A percentile compares a stretch with the other conserved stretches of the same genome.
Conservation (phyloP, 2,329 filamentous ascomycete species). For the Colletotrichum orchidophilum region DNA sequence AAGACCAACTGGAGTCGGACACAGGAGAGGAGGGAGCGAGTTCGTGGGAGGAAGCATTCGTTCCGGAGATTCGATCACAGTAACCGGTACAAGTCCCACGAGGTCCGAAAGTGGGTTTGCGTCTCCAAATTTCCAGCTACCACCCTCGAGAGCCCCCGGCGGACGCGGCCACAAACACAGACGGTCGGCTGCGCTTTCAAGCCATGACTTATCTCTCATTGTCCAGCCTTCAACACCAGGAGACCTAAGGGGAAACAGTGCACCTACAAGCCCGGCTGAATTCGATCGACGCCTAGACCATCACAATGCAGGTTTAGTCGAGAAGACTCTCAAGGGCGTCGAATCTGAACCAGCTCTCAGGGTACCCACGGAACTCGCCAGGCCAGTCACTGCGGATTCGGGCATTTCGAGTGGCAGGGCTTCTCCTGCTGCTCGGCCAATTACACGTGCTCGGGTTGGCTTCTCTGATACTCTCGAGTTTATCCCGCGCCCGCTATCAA, state of each 20-base stretch:
- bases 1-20: slow-evolving; percentile 72
- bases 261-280: slow-evolving; percentile 68
- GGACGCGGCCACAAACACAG: slow-evolving; percentile 81
- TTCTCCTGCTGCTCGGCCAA: slow-evolving; percentile 45
- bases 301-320: slow-evolving; percentile 6
- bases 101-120: slow-evolving; percentile 68
- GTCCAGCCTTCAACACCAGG: slow-evolving; percentile 67
- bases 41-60: slow-evolving; percentile 81
- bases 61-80: slow-evolving; percentile 64
- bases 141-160: slow-evolving; percentile 56
- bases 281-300: slow-evolving; percentile 42
- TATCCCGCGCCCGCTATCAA: slow-evolving; percentile 82
- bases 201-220: slow-evolving; percentile 79
- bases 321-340: slow-evolving; percentile 32
- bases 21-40: slow-evolving; percentile 84
- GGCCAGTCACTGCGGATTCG: slow-evolving; percentile 32
- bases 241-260: slow-evolving; percentile 67
- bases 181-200: slow-evolving; percentile 84
- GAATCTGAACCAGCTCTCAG: slow-evolving; percentile 30
- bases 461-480: slow-evolving; percentile 88
- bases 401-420: slow-evolving; percentile 28
- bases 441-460: slow-evolving; percentile 73
- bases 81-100: slow-evolving; percentile 76
- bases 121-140: slow-evolving; percentile 63
- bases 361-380: slow-evolving; percentile 28